phyloP scores from a whole-genome alignment of 2,329 filamentous ascomycete species.

The Aspergillus hortae region DNA sequence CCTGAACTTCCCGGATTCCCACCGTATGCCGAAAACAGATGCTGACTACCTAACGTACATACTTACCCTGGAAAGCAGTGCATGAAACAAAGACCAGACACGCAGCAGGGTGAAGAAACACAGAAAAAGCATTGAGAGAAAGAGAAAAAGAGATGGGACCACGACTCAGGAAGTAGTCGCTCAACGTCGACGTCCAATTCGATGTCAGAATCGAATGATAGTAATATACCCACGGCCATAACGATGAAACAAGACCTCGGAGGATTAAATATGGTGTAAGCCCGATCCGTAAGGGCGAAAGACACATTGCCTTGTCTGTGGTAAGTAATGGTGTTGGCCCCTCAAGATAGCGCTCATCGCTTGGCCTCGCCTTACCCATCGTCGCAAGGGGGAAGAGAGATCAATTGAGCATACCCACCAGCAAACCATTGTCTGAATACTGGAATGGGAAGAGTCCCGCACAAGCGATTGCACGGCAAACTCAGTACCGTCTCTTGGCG shows the following conservation, averaged over 20 bases:
- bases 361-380: constrained; percentile 35
- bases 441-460: constrained; percentile 14
- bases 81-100: constrained; percentile 29
- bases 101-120: constrained; percentile 21
- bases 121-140: constrained; percentile 16
- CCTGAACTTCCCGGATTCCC: constrained; percentile 26
- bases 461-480: background rate
- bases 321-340: constrained; percentile 12
- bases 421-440: constrained; percentile 31
- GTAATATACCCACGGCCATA: background rate
- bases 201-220: background rate
- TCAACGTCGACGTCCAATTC: background rate
- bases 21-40: constrained; percentile 15
- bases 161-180: constrained; percentile 14
- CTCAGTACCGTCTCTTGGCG: constrained; percentile 58
- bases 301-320: constrained; percentile 13
- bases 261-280: constrained; percentile 1
- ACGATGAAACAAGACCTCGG: background rate
- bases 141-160: constrained; percentile 25
- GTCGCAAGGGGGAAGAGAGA: constrained; percentile 21
- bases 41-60: constrained; percentile 40
- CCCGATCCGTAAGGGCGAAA: background rate
- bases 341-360: constrained; percentile 2
- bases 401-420: constrained; percentile 43
- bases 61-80: constrained; percentile 37